Evolutionary conservation across 1,284 basidiomycete species (phyloP).

Genomic region (Testicularia cyperi): DNA sequence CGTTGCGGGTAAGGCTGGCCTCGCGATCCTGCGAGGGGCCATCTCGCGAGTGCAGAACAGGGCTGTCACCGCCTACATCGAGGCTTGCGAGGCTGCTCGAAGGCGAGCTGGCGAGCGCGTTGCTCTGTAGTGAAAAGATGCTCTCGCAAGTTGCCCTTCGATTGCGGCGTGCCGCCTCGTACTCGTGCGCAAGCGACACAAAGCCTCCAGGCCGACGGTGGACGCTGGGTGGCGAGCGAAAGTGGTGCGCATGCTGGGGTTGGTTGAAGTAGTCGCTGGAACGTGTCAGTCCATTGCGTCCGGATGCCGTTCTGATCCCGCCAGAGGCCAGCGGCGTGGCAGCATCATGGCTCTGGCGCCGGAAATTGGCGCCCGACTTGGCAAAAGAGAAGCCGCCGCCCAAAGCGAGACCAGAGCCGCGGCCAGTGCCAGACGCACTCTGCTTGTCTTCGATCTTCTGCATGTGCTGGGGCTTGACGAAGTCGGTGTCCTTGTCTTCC

Average conservation of each 20-base stretch:
- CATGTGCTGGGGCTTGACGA: slow-evolving; percentile 24
- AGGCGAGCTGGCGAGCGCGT: slow-evolving; percentile 22
- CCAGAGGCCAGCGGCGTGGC: neutral
- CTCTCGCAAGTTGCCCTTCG: slow-evolving; percentile 15
- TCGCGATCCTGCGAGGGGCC: slow-evolving; percentile 3
- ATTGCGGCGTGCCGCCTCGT: slow-evolving; percentile 14
- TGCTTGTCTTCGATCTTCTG: slow-evolving; percentile 16
- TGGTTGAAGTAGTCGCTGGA: neutral
- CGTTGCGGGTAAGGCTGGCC: slow-evolving; percentile 5
- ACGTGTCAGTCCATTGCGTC: too few relatives aligned
- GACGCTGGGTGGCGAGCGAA: slow-evolving; percentile 21
- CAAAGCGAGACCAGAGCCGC: slow-evolving; percentile 21
- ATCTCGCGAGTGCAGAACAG: neutral
- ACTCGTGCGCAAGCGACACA: slow-evolving; percentile 33
- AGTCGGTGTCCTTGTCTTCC: slow-evolving; percentile 1
- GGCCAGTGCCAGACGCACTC: neutral
- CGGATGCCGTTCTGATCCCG: too few relatives aligned
- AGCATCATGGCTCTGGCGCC: slow-evolving; percentile 17
- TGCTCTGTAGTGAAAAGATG: slow-evolving; percentile 24
- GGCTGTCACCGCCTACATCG: slow-evolving; percentile 3
- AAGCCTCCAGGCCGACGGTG: slow-evolving; percentile 34
- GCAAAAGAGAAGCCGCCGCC: slow-evolving; percentile 38
- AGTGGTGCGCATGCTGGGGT: neutral
- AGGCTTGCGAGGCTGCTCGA: slow-evolving; percentile 24
- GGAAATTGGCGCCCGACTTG: slow-evolving; percentile 32